Evolutionary conservation across 192 early-diverging fungal species (phyloP), one percentile per base, ranked within the genome.

Genomic region (Phycomyces blakesleeanus): DNA sequence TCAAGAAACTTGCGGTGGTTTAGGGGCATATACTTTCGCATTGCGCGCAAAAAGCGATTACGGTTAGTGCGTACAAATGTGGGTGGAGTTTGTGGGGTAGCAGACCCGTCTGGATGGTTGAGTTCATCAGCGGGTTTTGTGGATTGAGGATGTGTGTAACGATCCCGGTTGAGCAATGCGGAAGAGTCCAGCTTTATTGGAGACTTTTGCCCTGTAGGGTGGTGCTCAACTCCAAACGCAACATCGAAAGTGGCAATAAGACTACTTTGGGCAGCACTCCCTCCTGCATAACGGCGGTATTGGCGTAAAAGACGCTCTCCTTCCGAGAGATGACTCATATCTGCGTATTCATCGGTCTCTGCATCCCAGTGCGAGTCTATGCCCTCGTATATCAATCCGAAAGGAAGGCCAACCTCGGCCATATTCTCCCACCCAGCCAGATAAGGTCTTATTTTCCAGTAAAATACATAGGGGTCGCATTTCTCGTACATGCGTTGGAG

Each of bases 401-500:
- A 63, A 1, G 93, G 92, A 56, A 98, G 68, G 12, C 89, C 87
- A 39, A 87, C 88, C 62, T 89, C 87, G n/a, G 86, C 85, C 84
- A 93, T 91, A 75, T 90, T 89, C 60, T 93, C 89, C 91, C 94
- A 96, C 7, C 94, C 96, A 16, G 91, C 89, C 60, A 93, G 72
- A 74, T 89, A 98, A 26, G 89, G 88, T 55, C 94, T 84, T 63
- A 95, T 89, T 62, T 95, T 92, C 83, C 90, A 86, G 72, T 93
- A 96, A 74, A 98, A 98, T 37, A 97, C 87, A 66, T 94, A 90
- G 4, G 96, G 92, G 71, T 97, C 95, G 66, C 91, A 94, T 67
- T 88, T 88, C 71, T 97, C 95, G 74, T 90, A 94, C 92, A 98
- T 91, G 55, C 86, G 83, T 34, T 77, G 74, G 5, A 93, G 66